Evolutionary conservation across 768 basidiomycete species (phyloP), one percentile per base, ranked within the genome.

Genomic region (Mycena leptocephala): DNA sequence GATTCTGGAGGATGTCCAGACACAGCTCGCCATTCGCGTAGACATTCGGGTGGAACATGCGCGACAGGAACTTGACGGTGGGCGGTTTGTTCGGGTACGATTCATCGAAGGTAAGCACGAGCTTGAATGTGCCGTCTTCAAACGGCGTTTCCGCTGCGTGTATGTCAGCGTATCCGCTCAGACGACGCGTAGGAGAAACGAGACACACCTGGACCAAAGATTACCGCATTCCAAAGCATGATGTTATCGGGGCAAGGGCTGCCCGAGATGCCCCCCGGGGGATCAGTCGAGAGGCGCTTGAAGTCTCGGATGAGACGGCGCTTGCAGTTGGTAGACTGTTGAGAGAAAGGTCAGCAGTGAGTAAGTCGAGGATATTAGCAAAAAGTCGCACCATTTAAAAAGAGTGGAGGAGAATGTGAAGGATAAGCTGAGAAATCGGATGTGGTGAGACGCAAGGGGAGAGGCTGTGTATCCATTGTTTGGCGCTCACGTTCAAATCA

Each of bases 171-270:
- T 7, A 1, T 43, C 46, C 26, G 7, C 22, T 22, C n/a, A 30
- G 43, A 11, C 1, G 26, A 5, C 11, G 37, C 11, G 33, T 33
- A 5, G 11, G 48, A 22, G 28, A 33, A 5, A 22, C 4, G 33
- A 4, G 53, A 86, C 94, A 81, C 74, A 97, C 98, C 95, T 85
- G 98, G 98, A 3, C 98, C 98, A 82, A 99, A 99, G 77, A 99
- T 99, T 72, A 99, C 98, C 2, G 98, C 98, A 81, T 99, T 99
- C 98, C 98, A 99, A 20, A 99, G 90, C 97, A 99, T 98, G 85
- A 99, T 98, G 84, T 99, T 99, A 83, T 99, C 98, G 3, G 96
- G 94, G 82, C 96, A 97, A 82, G 98, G 98, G 81, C 96, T 97
- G 18, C 98, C 98, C 5, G 96, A 97, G 79, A 99, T 97, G 8